Conservation (phyloP, 2,329 filamentous ascomycete species). For the Colletotrichum eremochloae region DNA sequence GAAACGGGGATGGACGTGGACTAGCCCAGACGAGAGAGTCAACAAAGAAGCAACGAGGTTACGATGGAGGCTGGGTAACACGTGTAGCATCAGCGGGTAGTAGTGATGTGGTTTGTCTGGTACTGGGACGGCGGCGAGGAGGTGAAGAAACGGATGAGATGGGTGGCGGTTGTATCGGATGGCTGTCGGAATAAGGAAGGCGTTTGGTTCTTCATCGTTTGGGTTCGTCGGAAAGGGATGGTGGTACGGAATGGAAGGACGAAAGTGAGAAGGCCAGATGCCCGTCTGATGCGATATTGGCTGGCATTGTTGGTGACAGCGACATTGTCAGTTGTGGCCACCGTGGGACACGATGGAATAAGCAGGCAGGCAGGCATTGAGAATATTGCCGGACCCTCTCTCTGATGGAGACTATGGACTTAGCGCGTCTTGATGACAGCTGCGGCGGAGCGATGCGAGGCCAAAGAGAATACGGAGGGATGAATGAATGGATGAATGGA, state of each 20-base stretch:
- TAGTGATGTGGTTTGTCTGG: not conserved
- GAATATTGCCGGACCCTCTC: not conserved
- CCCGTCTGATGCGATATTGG: too few relatives aligned
- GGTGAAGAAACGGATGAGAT: constrained; percentile 1
- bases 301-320: not conserved
- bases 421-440: not conserved
- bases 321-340: not conserved
- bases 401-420: not conserved
- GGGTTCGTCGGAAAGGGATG: not conserved
- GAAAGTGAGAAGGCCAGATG: not conserved
- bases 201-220: constrained; percentile 5
- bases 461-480: constrained; percentile 12
- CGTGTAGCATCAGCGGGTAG: not conserved
- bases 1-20: not conserved
- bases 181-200: not conserved
- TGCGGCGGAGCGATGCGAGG: not conserved
- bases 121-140: not conserved
- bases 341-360: not conserved
- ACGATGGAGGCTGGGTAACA: not conserved
- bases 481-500: too few relatives aligned
- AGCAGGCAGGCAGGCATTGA: not conserved
- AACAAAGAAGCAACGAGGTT: constrained; percentile 32
- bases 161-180: not conserved
- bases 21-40: not conserved
- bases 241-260: not conserved